phyloP scores from a whole-genome alignment of 805 yeast genomes.

The Ogataea saltuana region DNA sequence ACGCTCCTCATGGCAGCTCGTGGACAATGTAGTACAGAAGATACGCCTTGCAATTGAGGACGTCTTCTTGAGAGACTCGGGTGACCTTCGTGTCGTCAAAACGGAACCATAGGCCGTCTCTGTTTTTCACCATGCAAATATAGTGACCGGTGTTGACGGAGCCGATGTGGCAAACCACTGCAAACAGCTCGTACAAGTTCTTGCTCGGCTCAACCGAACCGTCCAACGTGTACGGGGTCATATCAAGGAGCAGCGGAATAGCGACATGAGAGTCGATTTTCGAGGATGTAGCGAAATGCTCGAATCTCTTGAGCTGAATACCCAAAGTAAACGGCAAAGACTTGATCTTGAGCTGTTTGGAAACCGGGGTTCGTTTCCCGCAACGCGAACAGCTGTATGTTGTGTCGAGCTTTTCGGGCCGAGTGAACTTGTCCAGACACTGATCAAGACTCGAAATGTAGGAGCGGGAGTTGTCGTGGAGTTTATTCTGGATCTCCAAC shows the following conservation, averaged over 20 bases:
- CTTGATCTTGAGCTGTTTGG: constrained; percentile 68
- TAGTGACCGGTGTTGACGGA: constrained; percentile 96
- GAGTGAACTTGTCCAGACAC: constrained; percentile 77
- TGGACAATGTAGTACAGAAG: constrained; percentile 68
- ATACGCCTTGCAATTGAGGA: constrained; percentile 74
- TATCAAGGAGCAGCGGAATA: constrained; percentile 71
- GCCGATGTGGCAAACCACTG: constrained; percentile 87
- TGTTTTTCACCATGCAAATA: constrained; percentile 70
- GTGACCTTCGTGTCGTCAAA: constrained; percentile 89
- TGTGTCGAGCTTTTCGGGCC: constrained; percentile 73
- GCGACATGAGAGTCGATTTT: constrained; percentile 76
- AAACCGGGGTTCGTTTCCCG: constrained; percentile 59
- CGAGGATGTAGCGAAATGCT: constrained; percentile 57
- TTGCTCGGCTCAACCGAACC: constrained; percentile 23
- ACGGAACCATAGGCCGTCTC: constrained; percentile 81
- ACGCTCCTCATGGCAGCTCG: constrained; percentile 27
- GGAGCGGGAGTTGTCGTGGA: constrained; percentile 20
- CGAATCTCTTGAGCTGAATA: constrained; percentile 81
- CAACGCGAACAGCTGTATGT: constrained; percentile 72
- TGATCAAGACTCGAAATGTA: constrained; percentile 46
- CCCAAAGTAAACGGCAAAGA: constrained; percentile 76
- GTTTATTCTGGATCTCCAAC: constrained; percentile 59
- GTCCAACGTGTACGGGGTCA: constrained; percentile 55
- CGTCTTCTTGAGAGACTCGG: constrained; percentile 61
- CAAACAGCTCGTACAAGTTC: constrained; percentile 73